These are phyloP conservation scores for Escallonia herrerae DNA, from an alignment of 129 eudicot species.

Conservation along the genomic window DNA sequence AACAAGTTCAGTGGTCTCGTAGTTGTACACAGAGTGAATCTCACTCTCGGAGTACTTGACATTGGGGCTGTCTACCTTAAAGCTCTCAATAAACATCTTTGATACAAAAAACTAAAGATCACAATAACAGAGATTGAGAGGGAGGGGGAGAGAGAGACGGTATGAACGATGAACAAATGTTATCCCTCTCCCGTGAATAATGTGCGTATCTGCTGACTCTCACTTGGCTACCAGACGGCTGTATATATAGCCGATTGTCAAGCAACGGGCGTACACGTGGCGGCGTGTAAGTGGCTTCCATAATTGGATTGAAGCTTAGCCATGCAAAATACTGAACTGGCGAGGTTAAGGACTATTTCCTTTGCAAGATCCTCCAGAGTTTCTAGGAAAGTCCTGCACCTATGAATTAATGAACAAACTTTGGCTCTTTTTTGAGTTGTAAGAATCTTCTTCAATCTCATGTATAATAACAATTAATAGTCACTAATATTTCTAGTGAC, in stretches of 20 bases:
- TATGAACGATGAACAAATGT: background rate
- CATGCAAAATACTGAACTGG: background rate
- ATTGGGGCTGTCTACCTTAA: conserved; percentile 93
- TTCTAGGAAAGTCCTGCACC: no score
- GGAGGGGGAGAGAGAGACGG: background rate
- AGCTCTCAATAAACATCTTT: conserved; percentile 85
- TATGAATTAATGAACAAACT: no score
- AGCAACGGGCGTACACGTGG: conserved; percentile 1
- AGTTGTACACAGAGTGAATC: conserved; percentile 71
- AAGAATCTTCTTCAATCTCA: no score
- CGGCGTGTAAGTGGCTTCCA: background rate
- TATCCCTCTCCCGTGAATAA: background rate
- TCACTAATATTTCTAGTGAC: no score
- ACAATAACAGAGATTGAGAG: no score
- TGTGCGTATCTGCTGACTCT: background rate
- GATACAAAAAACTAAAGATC: background rate
- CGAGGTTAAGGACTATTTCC: no score
- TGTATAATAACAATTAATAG: no score
- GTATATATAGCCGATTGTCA: conserved; percentile 1
- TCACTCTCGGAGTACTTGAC: conserved; percentile 76
- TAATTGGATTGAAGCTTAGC: background rate
- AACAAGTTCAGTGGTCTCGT: conserved; percentile 90
- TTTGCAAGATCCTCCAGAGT: no score
- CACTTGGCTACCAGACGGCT: background rate
- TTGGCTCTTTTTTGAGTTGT: no score